Percentiles rank a stretch among this genome's conserved stretches.
Conservation (phyloP, 106 monocot species). For the Apostasia shenzhenica region DNA sequence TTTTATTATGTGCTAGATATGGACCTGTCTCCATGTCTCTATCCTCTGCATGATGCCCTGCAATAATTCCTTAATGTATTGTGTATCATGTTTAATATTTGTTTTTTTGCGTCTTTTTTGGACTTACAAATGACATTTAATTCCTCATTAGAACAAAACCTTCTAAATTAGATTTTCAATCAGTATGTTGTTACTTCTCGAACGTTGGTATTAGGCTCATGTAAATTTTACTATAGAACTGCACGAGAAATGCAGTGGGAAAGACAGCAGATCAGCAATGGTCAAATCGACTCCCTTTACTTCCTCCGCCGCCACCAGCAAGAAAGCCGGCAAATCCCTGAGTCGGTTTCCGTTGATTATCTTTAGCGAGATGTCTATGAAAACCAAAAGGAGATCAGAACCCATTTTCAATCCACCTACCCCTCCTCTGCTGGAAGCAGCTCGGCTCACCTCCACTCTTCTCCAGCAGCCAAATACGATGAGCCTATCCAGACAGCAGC, state of each 20-base stretch:
- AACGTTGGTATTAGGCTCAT: no score
- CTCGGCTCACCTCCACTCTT: not conserved
- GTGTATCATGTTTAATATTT: no score
- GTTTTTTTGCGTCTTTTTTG: no score
- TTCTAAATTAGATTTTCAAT: no score
- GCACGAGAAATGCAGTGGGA: slow-evolving; percentile 7
- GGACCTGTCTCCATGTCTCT: no score
- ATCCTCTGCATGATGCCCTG: no score
- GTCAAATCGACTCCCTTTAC: not conserved
- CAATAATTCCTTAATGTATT: no score
- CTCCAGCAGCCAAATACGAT: slow-evolving; percentile 5
- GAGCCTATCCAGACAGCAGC: slow-evolving; percentile 6
- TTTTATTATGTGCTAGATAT: no score
- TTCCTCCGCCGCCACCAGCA: slow-evolving; percentile 8
- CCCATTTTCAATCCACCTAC: not conserved
- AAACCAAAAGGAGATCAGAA: not conserved
- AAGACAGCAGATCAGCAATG: not conserved
- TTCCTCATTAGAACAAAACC: no score
- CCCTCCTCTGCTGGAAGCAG: not conserved
- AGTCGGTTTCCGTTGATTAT: slow-evolving; percentile 3
- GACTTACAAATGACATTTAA: no score
- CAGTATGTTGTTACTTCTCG: no score
- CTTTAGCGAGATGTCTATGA: slow-evolving; percentile 18
- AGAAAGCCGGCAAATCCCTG: slow-evolving; percentile 5
- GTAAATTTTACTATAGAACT: not conserved